Evolutionary conservation across 2,329 filamentous ascomycete genomes (phyloP).

Genomic region (Cordyceps militaris): DNA sequence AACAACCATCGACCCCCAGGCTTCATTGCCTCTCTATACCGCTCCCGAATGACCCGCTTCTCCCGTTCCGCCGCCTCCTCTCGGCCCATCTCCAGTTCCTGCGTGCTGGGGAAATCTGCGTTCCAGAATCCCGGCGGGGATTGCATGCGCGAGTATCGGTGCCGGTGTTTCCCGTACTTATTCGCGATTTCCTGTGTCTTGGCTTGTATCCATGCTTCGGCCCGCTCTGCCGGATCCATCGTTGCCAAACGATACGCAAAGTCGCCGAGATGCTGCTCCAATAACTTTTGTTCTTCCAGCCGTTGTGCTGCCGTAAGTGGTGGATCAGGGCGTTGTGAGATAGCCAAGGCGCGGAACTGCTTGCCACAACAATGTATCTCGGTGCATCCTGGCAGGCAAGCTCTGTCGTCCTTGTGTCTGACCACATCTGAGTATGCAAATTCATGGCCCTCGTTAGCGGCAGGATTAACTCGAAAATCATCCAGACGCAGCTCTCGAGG

Average conservation of each 20-base stretch:
- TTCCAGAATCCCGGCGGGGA: constrained; percentile 90
- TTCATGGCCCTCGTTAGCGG: constrained; percentile 60
- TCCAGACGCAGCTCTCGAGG: constrained; percentile 51
- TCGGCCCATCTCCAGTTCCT: constrained; percentile 63
- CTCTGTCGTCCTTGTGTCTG: constrained; percentile 60
- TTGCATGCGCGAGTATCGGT: constrained; percentile 61
- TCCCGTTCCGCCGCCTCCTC: constrained; percentile 58
- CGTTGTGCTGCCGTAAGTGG: constrained; percentile 29
- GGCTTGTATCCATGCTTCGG: constrained; percentile 66
- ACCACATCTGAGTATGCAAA: constrained; percentile 72
- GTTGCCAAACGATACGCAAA: constrained; percentile 49
- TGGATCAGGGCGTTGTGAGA: constrained; percentile 37
- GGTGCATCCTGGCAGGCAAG: constrained; percentile 66
- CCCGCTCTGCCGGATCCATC: constrained; percentile 55
- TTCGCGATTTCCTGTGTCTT: constrained; percentile 67
- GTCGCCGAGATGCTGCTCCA: constrained; percentile 53
- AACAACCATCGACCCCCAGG: constrained; percentile 73
- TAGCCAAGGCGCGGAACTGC: constrained; percentile 60
- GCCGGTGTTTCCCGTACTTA: constrained; percentile 67
- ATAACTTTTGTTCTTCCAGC: constrained; percentile 39
- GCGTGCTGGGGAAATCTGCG: constrained; percentile 80
- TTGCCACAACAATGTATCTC: constrained; percentile 70
- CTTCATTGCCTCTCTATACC: constrained; percentile 76
- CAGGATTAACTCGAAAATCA: constrained; percentile 79
- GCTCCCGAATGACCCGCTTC: constrained; percentile 58